A percentile compares a stretch with the other conserved stretches of the same genome.
Conservation (phyloP, 495 filamentous ascomycete genomes). For the Aspergillus sclerotioniger region DNA sequence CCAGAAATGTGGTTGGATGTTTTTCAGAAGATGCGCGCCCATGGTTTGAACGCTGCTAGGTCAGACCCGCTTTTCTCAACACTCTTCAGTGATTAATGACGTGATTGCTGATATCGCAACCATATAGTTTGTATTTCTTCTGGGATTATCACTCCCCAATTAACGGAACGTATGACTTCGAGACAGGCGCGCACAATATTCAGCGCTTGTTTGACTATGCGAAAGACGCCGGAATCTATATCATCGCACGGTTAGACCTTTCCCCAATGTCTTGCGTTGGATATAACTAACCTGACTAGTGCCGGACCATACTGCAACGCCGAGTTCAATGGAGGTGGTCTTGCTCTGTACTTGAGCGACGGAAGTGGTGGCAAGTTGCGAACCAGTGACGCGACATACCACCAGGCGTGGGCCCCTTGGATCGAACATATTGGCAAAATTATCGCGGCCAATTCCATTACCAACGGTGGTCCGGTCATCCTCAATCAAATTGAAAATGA, state of each 20-base stretch:
- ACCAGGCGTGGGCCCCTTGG: slow-evolving; percentile 19
- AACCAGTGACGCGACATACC: slow-evolving; percentile 43
- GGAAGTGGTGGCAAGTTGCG: slow-evolving; percentile 47
- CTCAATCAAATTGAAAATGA: slow-evolving; percentile 56
- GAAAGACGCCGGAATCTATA: slow-evolving; percentile 60
- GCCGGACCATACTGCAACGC: slow-evolving; percentile 68
- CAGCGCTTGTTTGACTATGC: slow-evolving; percentile 56
- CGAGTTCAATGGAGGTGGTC: slow-evolving; percentile 56
- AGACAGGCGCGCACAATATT: slow-evolving; percentile 53
- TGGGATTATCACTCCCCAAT: slow-evolving; percentile 55
- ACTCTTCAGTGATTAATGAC: no score
- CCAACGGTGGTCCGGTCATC: slow-evolving; percentile 52
- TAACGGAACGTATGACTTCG: slow-evolving; percentile 53
- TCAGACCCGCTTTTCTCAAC: no score
- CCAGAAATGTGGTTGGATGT: slow-evolving; percentile 61
- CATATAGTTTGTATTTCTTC: slow-evolving; percentile 49
- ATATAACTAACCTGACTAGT: not conserved
- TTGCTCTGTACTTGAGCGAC: slow-evolving; percentile 58
- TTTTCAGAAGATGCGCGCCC: slow-evolving; percentile 61
- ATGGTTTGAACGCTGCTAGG: slow-evolving; percentile 53
- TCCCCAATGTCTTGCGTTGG: no score
- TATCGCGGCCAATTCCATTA: slow-evolving; percentile 49
- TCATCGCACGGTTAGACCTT: slow-evolving; percentile 51
- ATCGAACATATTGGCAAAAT: slow-evolving; percentile 40
- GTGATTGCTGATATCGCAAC: slow-evolving; percentile 6